Evolutionary conservation across 345 rosid species (phyloP).

Genomic region (Gossypium bickii): DNA sequence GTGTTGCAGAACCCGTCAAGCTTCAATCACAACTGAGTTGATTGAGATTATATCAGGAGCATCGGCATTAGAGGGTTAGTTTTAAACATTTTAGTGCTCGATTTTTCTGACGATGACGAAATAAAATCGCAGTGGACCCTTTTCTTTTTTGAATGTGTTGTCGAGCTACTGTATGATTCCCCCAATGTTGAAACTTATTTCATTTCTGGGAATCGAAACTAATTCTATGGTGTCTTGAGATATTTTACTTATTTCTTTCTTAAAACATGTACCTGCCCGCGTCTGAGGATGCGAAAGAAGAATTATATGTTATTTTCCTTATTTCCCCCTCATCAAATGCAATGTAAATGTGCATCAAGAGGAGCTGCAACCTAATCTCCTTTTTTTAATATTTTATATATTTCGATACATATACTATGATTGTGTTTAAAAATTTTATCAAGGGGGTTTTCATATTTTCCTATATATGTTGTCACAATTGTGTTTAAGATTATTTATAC

Average conservation of each 20-base stretch:
- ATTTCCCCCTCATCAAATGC: too few relatives aligned
- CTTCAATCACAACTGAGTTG: constrained; percentile 93
- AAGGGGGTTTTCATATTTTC: too few relatives aligned
- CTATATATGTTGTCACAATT: too few relatives aligned
- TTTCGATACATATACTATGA: too few relatives aligned
- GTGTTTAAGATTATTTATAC: too few relatives aligned
- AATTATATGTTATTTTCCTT: background rate
- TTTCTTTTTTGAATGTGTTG: constrained; percentile 27
- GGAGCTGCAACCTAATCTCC: background rate
- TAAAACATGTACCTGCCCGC: background rate
- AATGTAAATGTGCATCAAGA: background rate
- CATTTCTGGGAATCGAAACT: constrained; percentile 4
- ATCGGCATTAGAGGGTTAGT: constrained; percentile 70
- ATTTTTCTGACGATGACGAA: constrained; percentile 28
- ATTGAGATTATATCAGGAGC: constrained; percentile 98
- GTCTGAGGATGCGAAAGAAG: background rate
- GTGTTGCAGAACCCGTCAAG: constrained; percentile 89
- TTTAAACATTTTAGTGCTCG: background rate
- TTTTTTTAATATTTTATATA: too few relatives aligned
- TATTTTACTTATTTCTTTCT: background rate
- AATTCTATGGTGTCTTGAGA: background rate
- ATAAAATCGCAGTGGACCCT: constrained; percentile 33
- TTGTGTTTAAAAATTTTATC: too few relatives aligned
- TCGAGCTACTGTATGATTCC: constrained; percentile 33
- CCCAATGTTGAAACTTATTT: background rate